A percentile compares a stretch with the other conserved stretches of the same genome.
Evolutionary conservation across 345 rosid genomes (phyloP).

Genomic region (Eucalyptus erythrocorys): DNA sequence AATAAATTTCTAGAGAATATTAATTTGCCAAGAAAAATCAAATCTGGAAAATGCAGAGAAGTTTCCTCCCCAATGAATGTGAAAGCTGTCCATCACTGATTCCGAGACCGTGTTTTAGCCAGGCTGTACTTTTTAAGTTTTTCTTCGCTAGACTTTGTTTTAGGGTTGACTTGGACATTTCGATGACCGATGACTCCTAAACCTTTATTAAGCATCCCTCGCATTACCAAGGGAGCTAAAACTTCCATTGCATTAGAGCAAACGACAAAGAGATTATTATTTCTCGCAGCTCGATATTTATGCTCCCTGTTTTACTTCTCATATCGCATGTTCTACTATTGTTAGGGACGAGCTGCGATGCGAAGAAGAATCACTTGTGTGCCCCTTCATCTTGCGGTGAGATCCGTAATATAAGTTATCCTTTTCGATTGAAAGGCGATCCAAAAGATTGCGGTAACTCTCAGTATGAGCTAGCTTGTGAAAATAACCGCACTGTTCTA

Average conservation of each 20-base stretch:
- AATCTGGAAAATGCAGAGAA: too few species aligned
- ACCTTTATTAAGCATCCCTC: not conserved
- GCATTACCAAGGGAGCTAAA: not conserved
- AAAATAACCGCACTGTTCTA: not conserved
- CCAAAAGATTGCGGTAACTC: fast-evolving
- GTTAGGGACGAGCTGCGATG: not conserved
- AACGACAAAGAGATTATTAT: not conserved
- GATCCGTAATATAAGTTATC: not conserved
- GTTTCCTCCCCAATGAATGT: too few species aligned
- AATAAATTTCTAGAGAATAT: too few species aligned
- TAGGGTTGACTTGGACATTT: not conserved
- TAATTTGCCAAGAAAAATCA: too few species aligned
- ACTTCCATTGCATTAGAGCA: not conserved
- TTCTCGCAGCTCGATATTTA: not conserved
- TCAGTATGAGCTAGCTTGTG: not conserved
- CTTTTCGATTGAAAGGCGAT: not conserved
- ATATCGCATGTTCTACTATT: not conserved
- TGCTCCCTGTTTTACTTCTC: not conserved
- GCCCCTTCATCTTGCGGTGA: not conserved
- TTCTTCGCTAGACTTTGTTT: too few species aligned
- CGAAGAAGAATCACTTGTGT: not conserved
- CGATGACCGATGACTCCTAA: not conserved
- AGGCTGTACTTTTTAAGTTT: too few species aligned
- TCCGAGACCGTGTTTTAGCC: fast-evolving
- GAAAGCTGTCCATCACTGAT: too few species aligned